These are phyloP conservation scores for Colletotrichum simmondsii DNA, from an alignment of 2,329 filamentous ascomycete species.

Conservation along the genomic window DNA sequence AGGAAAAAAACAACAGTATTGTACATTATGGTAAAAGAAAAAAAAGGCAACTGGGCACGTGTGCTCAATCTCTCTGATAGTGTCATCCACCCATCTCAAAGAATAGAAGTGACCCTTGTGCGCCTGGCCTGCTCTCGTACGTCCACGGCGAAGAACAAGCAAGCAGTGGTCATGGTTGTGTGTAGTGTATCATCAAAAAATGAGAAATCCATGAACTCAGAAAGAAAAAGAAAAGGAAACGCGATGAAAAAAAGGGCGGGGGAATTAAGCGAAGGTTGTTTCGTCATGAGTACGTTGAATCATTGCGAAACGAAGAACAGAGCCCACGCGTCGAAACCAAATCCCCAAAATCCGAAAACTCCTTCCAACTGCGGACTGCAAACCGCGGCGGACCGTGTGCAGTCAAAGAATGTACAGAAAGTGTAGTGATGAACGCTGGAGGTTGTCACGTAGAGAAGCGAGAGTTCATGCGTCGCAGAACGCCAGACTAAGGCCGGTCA, in stretches of 20 bases:
- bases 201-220: conserved; percentile 2
- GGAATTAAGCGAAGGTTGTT: conserved; percentile 29
- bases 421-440: conserved; percentile 11
- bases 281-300: conserved; percentile 36
- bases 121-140: conserved; percentile 15
- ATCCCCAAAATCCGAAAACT: conserved; percentile 18
- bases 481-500: conserved; percentile 36
- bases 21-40: conserved; percentile 4
- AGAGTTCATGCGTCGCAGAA: conserved; percentile 36
- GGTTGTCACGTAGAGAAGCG: conserved; percentile 31
- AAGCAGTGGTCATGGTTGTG: conserved; percentile 4
- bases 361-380: conserved; percentile 7
- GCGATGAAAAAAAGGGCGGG: background rate
- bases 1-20: conserved; percentile 11
- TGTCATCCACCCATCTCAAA: conserved; percentile 20
- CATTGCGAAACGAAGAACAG: conserved; percentile 32
- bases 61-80: conserved; percentile 4
- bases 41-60: conserved; percentile 10
- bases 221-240: background rate
- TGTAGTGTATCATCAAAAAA: conserved; percentile 32
- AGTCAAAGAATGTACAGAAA: conserved; percentile 31
- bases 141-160: conserved; percentile 8
- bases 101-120: conserved; percentile 13
- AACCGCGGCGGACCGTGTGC: background rate
- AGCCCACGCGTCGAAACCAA: conserved; percentile 22